Evolutionary conservation across 1,284 basidiomycete genomes (phyloP), one percentile per base, ranked within the genome.

Genomic region (Ceratorhiza oryzae-sativae): DNA sequence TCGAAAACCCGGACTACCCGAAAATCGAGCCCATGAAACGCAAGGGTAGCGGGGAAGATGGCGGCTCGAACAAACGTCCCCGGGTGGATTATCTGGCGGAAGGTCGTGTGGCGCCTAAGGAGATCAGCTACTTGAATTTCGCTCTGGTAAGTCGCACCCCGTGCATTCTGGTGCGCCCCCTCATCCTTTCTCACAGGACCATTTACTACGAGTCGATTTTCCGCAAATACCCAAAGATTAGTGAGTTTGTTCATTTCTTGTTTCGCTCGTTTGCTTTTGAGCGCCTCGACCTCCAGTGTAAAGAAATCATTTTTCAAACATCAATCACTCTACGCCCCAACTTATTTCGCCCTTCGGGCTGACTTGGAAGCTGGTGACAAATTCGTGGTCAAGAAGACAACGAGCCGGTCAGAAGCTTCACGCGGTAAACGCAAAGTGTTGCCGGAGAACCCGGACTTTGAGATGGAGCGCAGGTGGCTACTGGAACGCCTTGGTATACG

Each of bases 1-100:
- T 92, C 58, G 90, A 92, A 74, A 80, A 87, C 71, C 80, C 85
- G 0, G 77, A 79, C 10, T 91, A 91, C 76, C 90, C 90, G 0
- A 89, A 84, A 75, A 79, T 82, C 2, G 84, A 85, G 20, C 41
- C 70, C 30, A 6, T 27, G 25, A 71, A 71, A 36, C 53, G 67
- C 10, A 48, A 72, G 18, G 55, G 23, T 18, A 34, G 18, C 6
- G 55, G 49, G 12, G 62, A 63, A n/a, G 62, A 30, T 9, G 82
- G 78, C 8, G 70, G 61, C 20, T 86, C 86, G 76, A 84, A 83
- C 34, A 90, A 90, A 78, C 83, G 85, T 41, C 71, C 76, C 12
- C 84, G 83, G 73, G 75, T 86, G 8, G 87, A 91, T 76, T 90
- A 88, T 77, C 78, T 78, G 15, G 81, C 77, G 75, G 80, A 79